phyloP scores from a whole-genome alignment of 2,329 filamentous ascomycete genomes.

The Monilinia fructigena region DNA sequence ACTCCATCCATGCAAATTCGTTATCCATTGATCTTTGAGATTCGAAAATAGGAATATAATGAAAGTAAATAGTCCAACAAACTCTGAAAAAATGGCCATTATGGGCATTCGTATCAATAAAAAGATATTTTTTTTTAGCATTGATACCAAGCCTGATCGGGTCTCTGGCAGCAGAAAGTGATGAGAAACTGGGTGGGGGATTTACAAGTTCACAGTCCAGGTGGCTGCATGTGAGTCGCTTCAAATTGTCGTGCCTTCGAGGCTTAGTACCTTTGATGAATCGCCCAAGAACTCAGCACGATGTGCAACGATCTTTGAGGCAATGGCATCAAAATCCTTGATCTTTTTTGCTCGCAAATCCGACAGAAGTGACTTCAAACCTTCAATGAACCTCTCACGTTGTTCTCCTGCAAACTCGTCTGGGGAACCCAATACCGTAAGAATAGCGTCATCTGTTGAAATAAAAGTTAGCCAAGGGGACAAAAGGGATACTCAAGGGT shows the following conservation, averaged over 20 bases:
- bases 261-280: constrained; percentile 59
- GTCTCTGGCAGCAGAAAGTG: constrained; percentile 23
- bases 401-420: constrained; percentile 63
- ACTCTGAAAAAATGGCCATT: not conserved
- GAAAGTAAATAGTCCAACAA: constrained; percentile 17
- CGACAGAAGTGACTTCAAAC: constrained; percentile 60
- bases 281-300: constrained; percentile 64
- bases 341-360: constrained; percentile 59
- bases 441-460: constrained; percentile 66
- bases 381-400: constrained; percentile 59
- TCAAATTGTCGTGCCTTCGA: constrained; percentile 45
- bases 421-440: constrained; percentile 67
- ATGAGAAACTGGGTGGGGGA: constrained; percentile 23
- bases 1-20: constrained; percentile 22
- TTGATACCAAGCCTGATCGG: constrained; percentile 22
- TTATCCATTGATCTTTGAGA: constrained; percentile 11
- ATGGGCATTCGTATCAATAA: constrained; percentile 5
- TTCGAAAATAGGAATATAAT: not conserved
- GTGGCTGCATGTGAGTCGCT: constrained; percentile 25
- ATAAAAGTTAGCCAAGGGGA: constrained; percentile 43
- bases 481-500: constrained; percentile 36
- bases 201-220: constrained; percentile 33
- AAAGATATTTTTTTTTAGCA: constrained; percentile 3
- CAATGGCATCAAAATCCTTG: constrained; percentile 66
- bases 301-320: constrained; percentile 64